Evolutionary conservation across 2,329 filamentous ascomycete genomes (phyloP), one percentile per base, ranked within the genome.

Genomic region (Xylariaceae sp.): DNA sequence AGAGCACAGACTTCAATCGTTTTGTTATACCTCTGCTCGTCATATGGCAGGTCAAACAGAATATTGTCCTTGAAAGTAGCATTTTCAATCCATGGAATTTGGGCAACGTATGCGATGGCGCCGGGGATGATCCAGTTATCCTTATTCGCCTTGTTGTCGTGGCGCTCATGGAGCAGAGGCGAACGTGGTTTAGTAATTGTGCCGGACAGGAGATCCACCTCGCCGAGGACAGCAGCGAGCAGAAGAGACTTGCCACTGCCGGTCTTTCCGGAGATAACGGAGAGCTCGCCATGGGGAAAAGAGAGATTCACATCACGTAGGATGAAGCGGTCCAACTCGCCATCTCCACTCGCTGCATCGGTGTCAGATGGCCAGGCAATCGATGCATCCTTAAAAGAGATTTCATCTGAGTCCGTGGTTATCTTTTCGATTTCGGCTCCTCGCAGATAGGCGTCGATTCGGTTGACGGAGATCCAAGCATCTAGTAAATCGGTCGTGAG

Each of bases 21-120:
- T 62, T 84, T 81, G 1, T 76, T 73, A 66, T 92, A 94, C 40
- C 89, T 81, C n/a, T 78, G 73, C 54, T 84, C 74, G 52, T 90
- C 80, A 32, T 79, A 80, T 0, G 88, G 88, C 2, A 91, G 73
- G 0, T 88, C 88, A 58, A 92, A 94, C 0, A 89, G 69, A 49
- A 94, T 87, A 62, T 94, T 95, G 44, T 90, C 84, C 53, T 80
- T 83, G 58, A 95, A 84, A 4, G 83, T 87, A 0, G 86, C 87
- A 62, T 91, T 92, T 65, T 92, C 88, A 47, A 94, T 88, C 89
- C 88, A 94, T 0, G 89, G 88, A 6, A 87, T 89, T 66, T 91
- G 88, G 1, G 86, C 82, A 35, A 91, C 86, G 62, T 85, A 92
- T 0, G 88, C 88, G 47, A 91, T 79, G 1, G 86, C 80, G 2